Evolutionary conservation across 805 yeast genomes (phyloP).

Genomic region (Nakazawaea wyomingensis): DNA sequence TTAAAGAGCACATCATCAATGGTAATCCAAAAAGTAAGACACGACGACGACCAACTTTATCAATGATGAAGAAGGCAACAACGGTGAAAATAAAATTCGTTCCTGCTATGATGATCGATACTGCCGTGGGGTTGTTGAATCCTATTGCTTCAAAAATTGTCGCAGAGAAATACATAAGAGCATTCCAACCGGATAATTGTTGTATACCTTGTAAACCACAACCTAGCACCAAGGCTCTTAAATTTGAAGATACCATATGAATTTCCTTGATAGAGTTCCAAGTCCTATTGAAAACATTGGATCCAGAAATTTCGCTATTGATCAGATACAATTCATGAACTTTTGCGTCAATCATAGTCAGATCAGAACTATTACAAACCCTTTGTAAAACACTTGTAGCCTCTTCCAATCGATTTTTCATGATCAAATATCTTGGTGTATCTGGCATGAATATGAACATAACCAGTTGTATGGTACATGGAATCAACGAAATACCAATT

Average conservation of each 20-base stretch:
- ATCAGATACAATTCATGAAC: conserved; percentile 35
- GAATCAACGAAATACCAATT: conserved; percentile 47
- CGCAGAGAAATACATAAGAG: conserved; percentile 52
- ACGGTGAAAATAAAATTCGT: conserved; percentile 50
- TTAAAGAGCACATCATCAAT: conserved; percentile 37
- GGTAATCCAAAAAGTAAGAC: conserved; percentile 43
- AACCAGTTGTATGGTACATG: conserved; percentile 41
- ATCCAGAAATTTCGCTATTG: conserved; percentile 11
- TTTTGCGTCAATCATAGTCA: conserved; percentile 34
- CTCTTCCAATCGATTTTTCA: conserved; percentile 32
- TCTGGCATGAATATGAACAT: conserved; percentile 47
- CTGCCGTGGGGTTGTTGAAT: conserved; percentile 46
- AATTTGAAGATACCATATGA: conserved; percentile 38
- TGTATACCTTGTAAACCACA: conserved; percentile 56
- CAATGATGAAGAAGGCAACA: conserved; percentile 44
- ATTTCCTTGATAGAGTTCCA: conserved; percentile 37
- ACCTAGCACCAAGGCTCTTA: conserved; percentile 46
- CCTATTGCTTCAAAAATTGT: conserved; percentile 52
- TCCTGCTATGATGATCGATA: conserved; percentile 50
- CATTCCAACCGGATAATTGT: conserved; percentile 54
- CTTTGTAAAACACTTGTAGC: conserved; percentile 36
- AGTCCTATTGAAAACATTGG: conserved; percentile 26
- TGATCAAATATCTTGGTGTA: conserved; percentile 48
- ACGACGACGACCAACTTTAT: conserved; percentile 46
- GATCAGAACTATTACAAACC: conserved; percentile 33